A percentile compares a stretch with the other conserved stretches of the same genome.
phyloP scores from a whole-genome alignment of 441 rosid species.

The Arabidopsis hybrid region DNA sequence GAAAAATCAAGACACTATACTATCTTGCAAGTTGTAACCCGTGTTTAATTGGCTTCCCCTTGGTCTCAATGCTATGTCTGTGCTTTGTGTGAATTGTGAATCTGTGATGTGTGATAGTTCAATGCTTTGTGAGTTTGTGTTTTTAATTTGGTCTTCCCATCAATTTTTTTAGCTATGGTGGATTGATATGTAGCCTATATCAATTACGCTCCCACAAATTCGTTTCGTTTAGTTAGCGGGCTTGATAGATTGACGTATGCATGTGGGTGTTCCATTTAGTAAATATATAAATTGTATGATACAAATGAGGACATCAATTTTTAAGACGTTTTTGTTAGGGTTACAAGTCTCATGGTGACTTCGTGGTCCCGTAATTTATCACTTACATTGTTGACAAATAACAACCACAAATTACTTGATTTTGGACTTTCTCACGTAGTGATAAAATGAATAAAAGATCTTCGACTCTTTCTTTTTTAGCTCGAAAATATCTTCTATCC shows the following conservation, averaged over 20 bases:
- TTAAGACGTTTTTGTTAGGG: neutral
- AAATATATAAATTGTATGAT: neutral
- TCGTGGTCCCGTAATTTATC: neutral
- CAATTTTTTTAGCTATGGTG: neutral
- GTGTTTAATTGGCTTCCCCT: no score
- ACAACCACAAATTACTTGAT: neutral
- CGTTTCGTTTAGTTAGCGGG: neutral
- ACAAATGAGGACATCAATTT: neutral
- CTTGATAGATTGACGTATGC: neutral
- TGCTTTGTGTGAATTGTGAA: neutral
- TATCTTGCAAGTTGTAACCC: no score
- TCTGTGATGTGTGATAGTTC: no score
- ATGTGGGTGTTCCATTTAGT: neutral
- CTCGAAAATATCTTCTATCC: neutral
- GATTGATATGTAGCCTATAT: neutral
- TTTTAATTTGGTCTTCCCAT: neutral
- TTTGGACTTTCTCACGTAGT: neutral
- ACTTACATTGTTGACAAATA: neutral
- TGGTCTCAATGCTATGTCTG: no score
- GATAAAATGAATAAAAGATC: neutral
- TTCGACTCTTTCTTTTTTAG: neutral
- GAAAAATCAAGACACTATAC: no score
- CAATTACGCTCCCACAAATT: neutral
- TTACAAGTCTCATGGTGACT: neutral
- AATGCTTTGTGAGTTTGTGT: no score